Evolutionary conservation across 768 basidiomycete genomes (phyloP), one percentile per base, ranked within the genome.

Genomic region (Boletus fagicola): DNA sequence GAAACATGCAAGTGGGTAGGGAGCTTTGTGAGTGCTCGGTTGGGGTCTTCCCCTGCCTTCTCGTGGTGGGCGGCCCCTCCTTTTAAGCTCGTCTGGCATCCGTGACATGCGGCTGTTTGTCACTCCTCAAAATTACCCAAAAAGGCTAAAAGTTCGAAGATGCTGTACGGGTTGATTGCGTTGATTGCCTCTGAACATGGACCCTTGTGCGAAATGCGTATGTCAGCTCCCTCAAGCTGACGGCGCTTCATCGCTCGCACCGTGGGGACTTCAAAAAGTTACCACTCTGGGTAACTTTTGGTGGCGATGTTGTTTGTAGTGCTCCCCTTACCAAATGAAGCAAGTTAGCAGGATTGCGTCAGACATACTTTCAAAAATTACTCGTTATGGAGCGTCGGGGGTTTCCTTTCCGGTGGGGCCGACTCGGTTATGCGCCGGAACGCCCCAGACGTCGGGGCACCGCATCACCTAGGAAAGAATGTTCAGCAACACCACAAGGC

Each of bases 151-250:
- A 58, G 35, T 35, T 0, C 0, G 11, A 11, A 24, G 22, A 58
- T 69, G 71, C 71, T 67, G 66, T 64, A 33, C 33, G 35, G 3
- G 47, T 31, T 5, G 61, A 62, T 58, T 39, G 58, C 47, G 45
- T 31, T 31, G 71, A 72, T 74, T 68, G 72, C 60, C 44, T 62
- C 45, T 46, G 54, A 51, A 61, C 49, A 62, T 35, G 61, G 48
- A 67, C 61, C 56, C 54, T 60, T 15, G 70, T 74, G 71, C 3
- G 69, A 71, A 72, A 30, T 55, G 60, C 13, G 30, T 71, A 57
- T 57, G 72, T 71, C 67, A 73, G 69, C 67, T 46, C 59, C 48
- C 59, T 61, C 60, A 51, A 22, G 62, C 61, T 51, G 60, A 45
- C 24, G 36, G 44, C 49, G 54, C 53, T 47, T 54, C 12, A 1